Base-by-base conservation (phyloP, 176 grass and related monocot species). In the barley (Hordeum vulgare) region DNA sequence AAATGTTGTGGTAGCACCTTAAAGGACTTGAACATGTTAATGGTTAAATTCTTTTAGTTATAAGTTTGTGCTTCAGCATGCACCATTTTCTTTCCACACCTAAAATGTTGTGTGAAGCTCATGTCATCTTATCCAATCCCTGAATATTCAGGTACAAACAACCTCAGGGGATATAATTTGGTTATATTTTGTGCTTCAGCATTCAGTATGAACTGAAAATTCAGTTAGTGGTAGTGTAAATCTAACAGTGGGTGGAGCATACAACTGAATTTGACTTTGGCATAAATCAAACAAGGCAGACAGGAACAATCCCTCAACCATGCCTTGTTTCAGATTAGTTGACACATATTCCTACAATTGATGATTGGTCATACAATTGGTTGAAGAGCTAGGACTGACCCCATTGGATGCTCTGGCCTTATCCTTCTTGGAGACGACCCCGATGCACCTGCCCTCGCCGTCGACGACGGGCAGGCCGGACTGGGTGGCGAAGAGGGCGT, bases 381-480 rank as follows among this genome's bases (percentile, higher is more conserved):
- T 59, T 59, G 6, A 11, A 59, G 57, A 33, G 4, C 37, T 1
- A 39, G 20, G 1, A 70, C 68, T 34, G 71, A 87, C 94, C 87
- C 85, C 91, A 47, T 88, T 75, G 24, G 71, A 14, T 2, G 91
- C 85, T 77, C 81, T 94, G 68, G 56, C 64, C 81, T 66, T 92
- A 71, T 97, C 94, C 76, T 90, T 94, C 42, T 83, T 82, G 72
- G 94, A 94, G 81, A 97, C 29, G 13, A 97, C 83, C 12, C 94
- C 94, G 57, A 94, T 42, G 80, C 94, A 97, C 62, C 78, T 86
- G 14, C 92, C 63, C 3, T 91, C 79, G 1, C 64, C 81, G 62
- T 90, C 80, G 18, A 97, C 69, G 17, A 94, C 94, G 0, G 94
- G 94, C 7, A 97, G 83, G 2, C 94, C 94, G 0, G 94, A 94